These are phyloP conservation scores for Naganishia kalamii DNA, from an alignment of 768 basidiomycete genomes.

Conservation along the genomic window DNA sequence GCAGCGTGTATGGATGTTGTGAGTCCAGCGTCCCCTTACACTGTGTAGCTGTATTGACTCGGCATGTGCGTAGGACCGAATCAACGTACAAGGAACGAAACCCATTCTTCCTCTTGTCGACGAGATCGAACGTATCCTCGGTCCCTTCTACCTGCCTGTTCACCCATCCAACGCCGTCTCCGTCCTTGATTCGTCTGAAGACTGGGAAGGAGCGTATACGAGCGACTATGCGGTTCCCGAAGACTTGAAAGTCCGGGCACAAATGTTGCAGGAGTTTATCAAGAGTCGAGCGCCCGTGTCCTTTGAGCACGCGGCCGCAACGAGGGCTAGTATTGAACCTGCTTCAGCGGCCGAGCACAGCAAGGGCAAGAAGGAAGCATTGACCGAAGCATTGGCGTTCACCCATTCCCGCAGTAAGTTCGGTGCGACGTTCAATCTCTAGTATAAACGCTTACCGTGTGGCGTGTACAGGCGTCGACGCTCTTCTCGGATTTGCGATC, in stretches of 20 bases:
- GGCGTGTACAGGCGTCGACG: slow-evolving; percentile 58
- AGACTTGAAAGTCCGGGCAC: slow-evolving; percentile 17
- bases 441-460: background rate
- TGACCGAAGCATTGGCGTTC: slow-evolving; percentile 77
- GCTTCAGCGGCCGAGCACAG: background rate
- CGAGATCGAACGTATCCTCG: slow-evolving; percentile 50
- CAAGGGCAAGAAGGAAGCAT: slow-evolving; percentile 45
- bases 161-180: slow-evolving; percentile 18
- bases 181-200: slow-evolving; percentile 17
- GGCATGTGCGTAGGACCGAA: slow-evolving; percentile 44
- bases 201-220: slow-evolving; percentile 35
- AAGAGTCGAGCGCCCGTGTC: too few relatives aligned
- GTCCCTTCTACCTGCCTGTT: slow-evolving; percentile 27
- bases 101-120: slow-evolving; percentile 67
- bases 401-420: slow-evolving; percentile 76
- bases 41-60: background rate
- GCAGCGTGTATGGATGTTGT: slow-evolving; percentile 72
- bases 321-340: too few relatives aligned
- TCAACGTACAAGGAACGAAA: slow-evolving; percentile 64
- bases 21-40: slow-evolving; percentile 12
- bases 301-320: too few relatives aligned
- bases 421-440: background rate
- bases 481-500: slow-evolving; percentile 70
- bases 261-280: too few relatives aligned
- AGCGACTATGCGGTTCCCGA: slow-evolving; percentile 33